These are phyloP conservation scores for Cinnamomum micranthum DNA, from an alignment of 164 flowering plant genomes.

Conservation along the genomic window DNA sequence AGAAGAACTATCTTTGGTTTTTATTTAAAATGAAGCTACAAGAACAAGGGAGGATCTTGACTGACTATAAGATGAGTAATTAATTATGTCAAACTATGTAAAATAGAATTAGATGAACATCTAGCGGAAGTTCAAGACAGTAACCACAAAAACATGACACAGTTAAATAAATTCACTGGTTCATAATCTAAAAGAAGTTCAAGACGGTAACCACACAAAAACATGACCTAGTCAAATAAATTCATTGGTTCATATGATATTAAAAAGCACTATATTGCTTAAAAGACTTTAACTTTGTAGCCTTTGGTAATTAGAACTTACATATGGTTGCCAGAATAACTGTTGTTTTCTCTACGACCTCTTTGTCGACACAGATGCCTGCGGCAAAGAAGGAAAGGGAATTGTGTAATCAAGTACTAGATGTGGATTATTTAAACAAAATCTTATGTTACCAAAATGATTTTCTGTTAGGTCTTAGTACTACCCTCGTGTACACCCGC, in stretches of 20 bases:
- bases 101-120: no score
- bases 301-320: constrained; percentile 12
- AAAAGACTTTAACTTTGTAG: not conserved
- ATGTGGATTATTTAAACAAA: no score
- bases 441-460: no score
- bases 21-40: not conserved
- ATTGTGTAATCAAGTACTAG: not conserved
- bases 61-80: not conserved
- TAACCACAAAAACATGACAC: no score
- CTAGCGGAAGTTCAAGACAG: no score
- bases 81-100: constrained; percentile 29
- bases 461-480: no score
- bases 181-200: not conserved
- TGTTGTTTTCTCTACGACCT: constrained; percentile 34
- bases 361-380: constrained; percentile 34
- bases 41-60: not conserved
- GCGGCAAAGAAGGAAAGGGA: not conserved
- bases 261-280: not conserved
- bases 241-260: not conserved
- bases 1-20: not conserved
- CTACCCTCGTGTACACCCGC: no score
- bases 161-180: no score
- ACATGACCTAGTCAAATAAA: no score
- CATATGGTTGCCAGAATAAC: constrained; percentile 27
- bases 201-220: no score